Evolutionary conservation across 805 yeast genomes (phyloP).

Genomic region (Candida yuanshanica): DNA sequence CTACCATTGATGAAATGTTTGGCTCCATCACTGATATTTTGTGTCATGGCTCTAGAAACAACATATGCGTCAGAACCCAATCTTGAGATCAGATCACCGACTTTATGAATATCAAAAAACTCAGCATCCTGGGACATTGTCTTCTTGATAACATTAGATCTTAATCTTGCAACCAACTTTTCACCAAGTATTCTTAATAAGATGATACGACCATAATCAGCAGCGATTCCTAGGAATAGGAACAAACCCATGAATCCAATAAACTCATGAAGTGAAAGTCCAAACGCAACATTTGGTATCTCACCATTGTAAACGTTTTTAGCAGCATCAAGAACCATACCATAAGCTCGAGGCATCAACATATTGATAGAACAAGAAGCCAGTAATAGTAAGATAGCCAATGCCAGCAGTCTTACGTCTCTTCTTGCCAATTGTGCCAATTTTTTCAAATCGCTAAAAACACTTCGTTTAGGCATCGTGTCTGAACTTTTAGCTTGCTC

Average conservation of each 20-base stretch:
- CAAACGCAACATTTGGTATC: slow-evolving; percentile 35
- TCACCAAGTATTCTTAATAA: slow-evolving; percentile 76
- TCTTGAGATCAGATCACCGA: slow-evolving; percentile 90
- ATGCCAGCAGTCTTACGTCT: slow-evolving; percentile 38
- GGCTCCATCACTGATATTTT: slow-evolving; percentile 87
- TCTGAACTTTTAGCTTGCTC: background rate
- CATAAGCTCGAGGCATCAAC: slow-evolving; percentile 53
- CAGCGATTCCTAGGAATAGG: slow-evolving; percentile 51
- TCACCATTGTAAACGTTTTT: slow-evolving; percentile 28
- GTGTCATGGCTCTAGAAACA: slow-evolving; percentile 83
- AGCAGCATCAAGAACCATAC: slow-evolving; percentile 46
- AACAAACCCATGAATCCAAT: slow-evolving; percentile 43
- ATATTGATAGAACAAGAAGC: slow-evolving; percentile 45
- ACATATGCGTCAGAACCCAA: slow-evolving; percentile 86
- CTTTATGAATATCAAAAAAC: slow-evolving; percentile 89
- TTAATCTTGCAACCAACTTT: slow-evolving; percentile 73
- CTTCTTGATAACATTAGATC: slow-evolving; percentile 71
- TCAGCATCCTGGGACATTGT: slow-evolving; percentile 85
- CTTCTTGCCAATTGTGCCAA: slow-evolving; percentile 37
- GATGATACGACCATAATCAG: slow-evolving; percentile 73
- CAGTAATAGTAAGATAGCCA: slow-evolving; percentile 40
- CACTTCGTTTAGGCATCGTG: slow-evolving; percentile 2
- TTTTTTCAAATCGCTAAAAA: slow-evolving; percentile 28
- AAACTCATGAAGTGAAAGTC: slow-evolving; percentile 56
- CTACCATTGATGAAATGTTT: slow-evolving; percentile 76